Base-by-base conservation (phyloP, 176 grass and related monocot genomes). In the Oryza brachyantha region DNA sequence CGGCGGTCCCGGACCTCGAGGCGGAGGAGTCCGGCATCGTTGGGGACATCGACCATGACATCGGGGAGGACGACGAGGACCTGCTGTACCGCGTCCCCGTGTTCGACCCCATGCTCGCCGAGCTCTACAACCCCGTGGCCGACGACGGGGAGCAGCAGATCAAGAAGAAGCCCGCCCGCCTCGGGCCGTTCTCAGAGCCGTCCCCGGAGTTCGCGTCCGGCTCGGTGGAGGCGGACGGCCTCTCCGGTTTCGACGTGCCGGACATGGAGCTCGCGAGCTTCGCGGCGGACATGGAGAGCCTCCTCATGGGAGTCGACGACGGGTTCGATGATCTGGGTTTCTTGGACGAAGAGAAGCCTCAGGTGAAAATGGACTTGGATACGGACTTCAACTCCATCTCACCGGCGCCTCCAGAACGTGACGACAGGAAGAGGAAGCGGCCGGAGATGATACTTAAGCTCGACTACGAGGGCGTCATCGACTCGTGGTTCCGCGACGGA, bases 261-360 rank as follows among this genome's bases (percentile, higher is more conserved):
- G 92, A 99, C 32, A 74, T 93, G 78, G 96, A 95, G 32, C 86
- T 99, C 4, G 84, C 76, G n/a, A 89, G 76, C 83, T 99, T 99
- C 72, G 92, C 88, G 0, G 88, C 90, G 4, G 88, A 99, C 86
- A 93, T 99, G 92, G 96, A 95, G 86, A 91, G 52, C 71, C 78
- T 99, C 25, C 96, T 99, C 54, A 93, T 81, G 48, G 84, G 78
- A 32, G 85, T 87, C 3, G 76, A 94, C 2, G 77, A 89, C 0
- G 87, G 89, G 71, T 87, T 91, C 29, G 78, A 77, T 12, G 70
- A 79, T 61, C 70, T 97, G 10, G 82, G 88, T 16, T 85, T 84
- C 61, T 48, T 88, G 45, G 77, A 91, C 36, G 83, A 88, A 4
- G 75, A 71, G 69, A 82, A 80, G 66, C 76, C 83, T 32, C 76